Percentiles rank a stretch among this genome's conserved stretches.
Evolutionary conservation across 2,329 filamentous ascomycete species (phyloP).

Genomic region (Scedosporium minutisporum): DNA sequence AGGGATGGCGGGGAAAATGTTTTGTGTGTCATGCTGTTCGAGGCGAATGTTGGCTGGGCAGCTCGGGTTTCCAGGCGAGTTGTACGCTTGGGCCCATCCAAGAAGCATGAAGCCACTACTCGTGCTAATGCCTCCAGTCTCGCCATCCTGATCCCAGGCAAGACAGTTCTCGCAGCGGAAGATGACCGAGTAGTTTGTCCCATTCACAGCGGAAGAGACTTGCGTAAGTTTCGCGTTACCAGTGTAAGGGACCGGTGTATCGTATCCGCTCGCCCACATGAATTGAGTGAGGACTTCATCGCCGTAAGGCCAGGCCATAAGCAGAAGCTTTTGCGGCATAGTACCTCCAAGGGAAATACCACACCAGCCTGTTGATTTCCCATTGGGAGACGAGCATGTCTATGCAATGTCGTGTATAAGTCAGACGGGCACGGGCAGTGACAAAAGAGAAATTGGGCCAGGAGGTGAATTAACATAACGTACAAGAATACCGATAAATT

Average conservation of each 20-base stretch:
- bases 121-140: slow-evolving; percentile 33
- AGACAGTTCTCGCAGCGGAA: slow-evolving; percentile 55
- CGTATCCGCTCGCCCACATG: slow-evolving; percentile 48
- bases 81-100: slow-evolving; percentile 45
- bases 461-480: slow-evolving; percentile 11
- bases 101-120: slow-evolving; percentile 34
- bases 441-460: neutral
- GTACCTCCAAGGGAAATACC: slow-evolving; percentile 44
- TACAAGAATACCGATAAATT: slow-evolving; percentile 52
- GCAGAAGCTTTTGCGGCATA: slow-evolving; percentile 49
- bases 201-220: slow-evolving; percentile 47
- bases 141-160: slow-evolving; percentile 39
- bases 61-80: slow-evolving; percentile 28
- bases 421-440: neutral
- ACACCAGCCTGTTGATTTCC: slow-evolving; percentile 43
- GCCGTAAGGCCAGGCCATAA: slow-evolving; percentile 47
- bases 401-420: slow-evolving; percentile 14
- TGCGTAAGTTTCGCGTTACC: slow-evolving; percentile 53
- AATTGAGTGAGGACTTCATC: slow-evolving; percentile 46
- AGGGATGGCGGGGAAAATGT: slow-evolving; percentile 34
- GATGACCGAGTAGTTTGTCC: slow-evolving; percentile 50
- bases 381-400: slow-evolving; percentile 34
- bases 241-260: slow-evolving; percentile 45
- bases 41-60: slow-evolving; percentile 35
- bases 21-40: slow-evolving; percentile 45